Evolutionary conservation across 371 early-diverging fungal genomes (phyloP).

Genomic region (Batkoa obscura): DNA sequence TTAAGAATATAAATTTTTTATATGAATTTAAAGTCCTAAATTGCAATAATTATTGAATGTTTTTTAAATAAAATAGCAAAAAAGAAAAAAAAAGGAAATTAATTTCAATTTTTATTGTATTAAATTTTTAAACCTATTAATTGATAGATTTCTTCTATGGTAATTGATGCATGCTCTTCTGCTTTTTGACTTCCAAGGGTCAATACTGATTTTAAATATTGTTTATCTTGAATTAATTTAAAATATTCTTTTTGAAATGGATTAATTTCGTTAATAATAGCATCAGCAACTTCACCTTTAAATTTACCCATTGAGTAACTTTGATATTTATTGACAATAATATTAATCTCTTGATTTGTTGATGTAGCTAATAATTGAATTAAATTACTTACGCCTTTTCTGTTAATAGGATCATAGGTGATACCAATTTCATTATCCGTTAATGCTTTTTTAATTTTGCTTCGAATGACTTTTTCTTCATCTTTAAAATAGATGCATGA

Average conservation of each 20-base stretch:
- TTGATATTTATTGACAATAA: slow-evolving; percentile 20
- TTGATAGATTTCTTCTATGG: too few species aligned
- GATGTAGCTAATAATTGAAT: slow-evolving; percentile 48
- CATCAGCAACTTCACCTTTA: slow-evolving; percentile 51
- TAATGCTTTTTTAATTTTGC: slow-evolving; percentile 51
- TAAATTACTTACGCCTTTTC: slow-evolving; percentile 77
- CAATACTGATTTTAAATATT: slow-evolving; percentile 37
- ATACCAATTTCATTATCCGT: slow-evolving; percentile 52
- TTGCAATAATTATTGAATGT: too few species aligned
- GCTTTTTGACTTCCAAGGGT: slow-evolving; percentile 39
- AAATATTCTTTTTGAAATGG: slow-evolving; percentile 46
- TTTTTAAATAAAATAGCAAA: too few species aligned
- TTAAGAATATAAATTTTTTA: too few species aligned
- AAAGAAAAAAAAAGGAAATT: too few species aligned
- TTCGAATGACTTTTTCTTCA: slow-evolving; percentile 32
- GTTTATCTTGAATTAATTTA: slow-evolving; percentile 30
- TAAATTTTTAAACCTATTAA: too few species aligned
- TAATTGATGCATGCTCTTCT: slow-evolving; percentile 17
- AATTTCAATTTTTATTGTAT: too few species aligned
- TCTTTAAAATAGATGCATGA: slow-evolving; percentile 63
- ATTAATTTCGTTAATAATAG: slow-evolving; percentile 27
- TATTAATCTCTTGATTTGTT: slow-evolving; percentile 17
- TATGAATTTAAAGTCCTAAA: too few species aligned
- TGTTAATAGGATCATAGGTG: slow-evolving; percentile 40
- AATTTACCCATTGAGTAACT: slow-evolving; percentile 30